A percentile compares a stretch with the other conserved stretches of the same genome.
Conservation (phyloP, 768 basidiomycete species). For the Tricholoma sp. region DNA sequence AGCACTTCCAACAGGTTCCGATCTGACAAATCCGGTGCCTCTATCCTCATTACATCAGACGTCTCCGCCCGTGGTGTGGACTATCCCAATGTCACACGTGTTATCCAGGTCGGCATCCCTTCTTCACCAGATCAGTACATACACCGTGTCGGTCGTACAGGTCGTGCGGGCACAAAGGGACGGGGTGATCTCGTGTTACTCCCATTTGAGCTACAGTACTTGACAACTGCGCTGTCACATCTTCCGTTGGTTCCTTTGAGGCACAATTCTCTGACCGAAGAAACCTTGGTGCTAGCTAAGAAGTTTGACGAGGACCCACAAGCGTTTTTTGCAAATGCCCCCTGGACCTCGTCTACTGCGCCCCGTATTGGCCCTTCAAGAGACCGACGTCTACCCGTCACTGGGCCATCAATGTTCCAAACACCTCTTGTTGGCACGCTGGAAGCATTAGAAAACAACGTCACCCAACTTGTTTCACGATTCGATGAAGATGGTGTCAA, state of each 20-base stretch:
- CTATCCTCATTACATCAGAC: slow-evolving; percentile 80
- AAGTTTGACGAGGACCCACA: slow-evolving; percentile 41
- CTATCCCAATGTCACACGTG: slow-evolving; percentile 83
- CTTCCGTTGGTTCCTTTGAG: slow-evolving; percentile 67
- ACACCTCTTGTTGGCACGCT: slow-evolving; percentile 13
- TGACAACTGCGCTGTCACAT: slow-evolving; percentile 53
- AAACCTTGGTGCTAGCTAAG: slow-evolving; percentile 42
- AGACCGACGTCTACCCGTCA: not conserved
- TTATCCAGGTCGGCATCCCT: slow-evolving; percentile 89
- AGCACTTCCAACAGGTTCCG: slow-evolving; percentile 58
- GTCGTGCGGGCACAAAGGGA: slow-evolving; percentile 57
- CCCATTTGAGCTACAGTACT: slow-evolving; percentile 74
- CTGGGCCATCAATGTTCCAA: slow-evolving; percentile 11
- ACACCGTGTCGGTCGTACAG: slow-evolving; percentile 84
- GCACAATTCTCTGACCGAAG: slow-evolving; percentile 36
- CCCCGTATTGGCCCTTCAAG: not conserved
- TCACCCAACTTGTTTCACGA: slow-evolving; percentile 25
- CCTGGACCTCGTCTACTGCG: not conserved
- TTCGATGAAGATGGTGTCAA: slow-evolving; percentile 48
- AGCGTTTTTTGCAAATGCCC: slow-evolving; percentile 24
- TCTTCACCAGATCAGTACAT: slow-evolving; percentile 66
- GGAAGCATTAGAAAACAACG: slow-evolving; percentile 22
- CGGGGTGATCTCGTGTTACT: slow-evolving; percentile 78
- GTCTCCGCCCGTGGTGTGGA: slow-evolving; percentile 87
- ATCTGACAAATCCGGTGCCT: slow-evolving; percentile 42